Evolutionary conservation across 2,329 filamentous ascomycete species (phyloP), one percentile per base, ranked within the genome.

Genomic region (Aspergillus novoparasiticus): DNA sequence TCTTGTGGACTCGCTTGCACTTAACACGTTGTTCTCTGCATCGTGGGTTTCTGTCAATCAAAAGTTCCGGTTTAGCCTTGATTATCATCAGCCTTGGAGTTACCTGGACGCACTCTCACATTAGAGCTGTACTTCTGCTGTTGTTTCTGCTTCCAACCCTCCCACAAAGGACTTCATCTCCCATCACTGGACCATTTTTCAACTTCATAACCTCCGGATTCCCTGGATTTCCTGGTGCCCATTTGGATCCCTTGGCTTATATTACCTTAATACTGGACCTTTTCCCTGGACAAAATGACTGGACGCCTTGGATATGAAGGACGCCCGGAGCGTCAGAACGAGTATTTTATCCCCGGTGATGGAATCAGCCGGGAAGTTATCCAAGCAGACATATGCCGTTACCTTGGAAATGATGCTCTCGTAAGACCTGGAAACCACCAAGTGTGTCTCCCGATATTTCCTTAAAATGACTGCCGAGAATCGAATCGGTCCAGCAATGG

Each of bases 301-400:
- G 75, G 75, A 72, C 77, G 74, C 65, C 71, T 68, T 66, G 67
- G 68, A 71, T 72, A 69, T 72, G 73, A 73, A 30, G 72, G 68
- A 66, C 72, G 72, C 68, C 71, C 72, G 67, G 72, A 75, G 68
- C 75, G 78, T 73, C 78, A 90, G 76, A 92, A 92, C 79, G 90
- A 93, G 80, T 93, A 93, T 77, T 93, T 93, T 78, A 88, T 93
- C 60, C 89, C 90, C 53, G 87, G 89, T 73, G 89, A 93, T 78
- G 90, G 91, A 75, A 94, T 94, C 78, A 90, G 91, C 77, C 88
- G 90, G 72, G 90, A 94, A 79, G 91, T 94, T 72, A 93, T 94
- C 79, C 92, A 91, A 67, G 89, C 90, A 75, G 91, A 94, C 77
- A 92, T 94, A 69, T 93, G 91, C 82, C 90, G 90, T 75, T 94